phyloP scores from a whole-genome alignment of 2,329 filamentous ascomycete genomes.

The Oidium heveae region DNA sequence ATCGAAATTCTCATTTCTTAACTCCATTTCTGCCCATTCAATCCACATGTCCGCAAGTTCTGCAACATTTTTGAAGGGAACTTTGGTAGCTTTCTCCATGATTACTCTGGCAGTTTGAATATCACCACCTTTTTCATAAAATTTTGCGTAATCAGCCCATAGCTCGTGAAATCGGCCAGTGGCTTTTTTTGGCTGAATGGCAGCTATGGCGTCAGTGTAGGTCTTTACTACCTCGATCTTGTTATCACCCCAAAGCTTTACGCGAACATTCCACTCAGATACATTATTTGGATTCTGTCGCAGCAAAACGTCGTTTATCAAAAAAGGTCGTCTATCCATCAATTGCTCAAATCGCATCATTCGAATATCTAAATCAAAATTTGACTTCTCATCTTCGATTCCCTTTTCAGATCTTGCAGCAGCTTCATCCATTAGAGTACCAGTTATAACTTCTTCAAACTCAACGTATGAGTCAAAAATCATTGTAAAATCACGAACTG shows the following conservation, averaged over 20 bases:
- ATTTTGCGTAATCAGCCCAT: conserved; percentile 91
- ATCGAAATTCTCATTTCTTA: conserved; percentile 88
- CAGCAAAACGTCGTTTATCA: conserved; percentile 84
- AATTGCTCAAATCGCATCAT: conserved; percentile 97
- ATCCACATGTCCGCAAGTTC: conserved; percentile 98
- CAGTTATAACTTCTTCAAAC: conserved; percentile 90
- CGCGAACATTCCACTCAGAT: conserved; percentile 86
- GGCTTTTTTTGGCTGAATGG: conserved; percentile 83
- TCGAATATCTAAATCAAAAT: conserved; percentile 83
- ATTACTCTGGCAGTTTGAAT: conserved; percentile 68
- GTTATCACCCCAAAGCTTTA: conserved; percentile 89
- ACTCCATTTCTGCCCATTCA: conserved; percentile 95
- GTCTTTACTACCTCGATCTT: conserved; percentile 76
- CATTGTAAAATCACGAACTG: conserved; percentile 85
- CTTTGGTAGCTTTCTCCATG: conserved; percentile 93
- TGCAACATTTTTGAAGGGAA: conserved; percentile 91
- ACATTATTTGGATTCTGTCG: conserved; percentile 94
- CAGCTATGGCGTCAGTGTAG: conserved; percentile 80
- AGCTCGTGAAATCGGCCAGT: conserved; percentile 82
- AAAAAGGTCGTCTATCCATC: conserved; percentile 88
- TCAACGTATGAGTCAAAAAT: conserved; percentile 93
- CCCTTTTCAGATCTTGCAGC: conserved; percentile 58
- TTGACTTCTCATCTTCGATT: conserved; percentile 53
- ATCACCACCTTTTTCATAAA: conserved; percentile 78
- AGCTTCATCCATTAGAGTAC: conserved; percentile 71